Evolutionary conservation across 2,329 filamentous ascomycete genomes (phyloP).

Genomic region (Penicillium glabrum): DNA sequence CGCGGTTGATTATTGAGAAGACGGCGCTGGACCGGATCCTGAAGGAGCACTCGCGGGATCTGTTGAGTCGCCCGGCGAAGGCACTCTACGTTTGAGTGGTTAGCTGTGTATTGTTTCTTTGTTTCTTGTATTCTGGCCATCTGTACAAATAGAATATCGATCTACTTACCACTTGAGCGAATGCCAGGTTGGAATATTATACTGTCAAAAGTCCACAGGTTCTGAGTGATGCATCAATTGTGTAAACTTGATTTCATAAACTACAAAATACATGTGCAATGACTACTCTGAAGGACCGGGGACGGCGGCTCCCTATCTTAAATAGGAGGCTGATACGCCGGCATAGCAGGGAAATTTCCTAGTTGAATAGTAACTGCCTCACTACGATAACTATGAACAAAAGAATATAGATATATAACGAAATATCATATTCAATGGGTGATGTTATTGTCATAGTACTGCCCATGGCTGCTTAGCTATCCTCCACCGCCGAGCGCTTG

Average conservation of each 20-base stretch:
- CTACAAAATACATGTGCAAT: too few relatives aligned
- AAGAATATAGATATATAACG: background rate
- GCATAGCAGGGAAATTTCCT: background rate
- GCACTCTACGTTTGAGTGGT: slow-evolving; percentile 30
- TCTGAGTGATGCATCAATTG: background rate
- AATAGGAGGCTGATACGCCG: background rate
- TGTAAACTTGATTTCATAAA: too few relatives aligned
- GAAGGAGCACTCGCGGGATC: slow-evolving; percentile 57
- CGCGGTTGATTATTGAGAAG: slow-evolving; percentile 83
- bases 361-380: background rate
- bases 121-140: slow-evolving; percentile 18
- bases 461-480: background rate
- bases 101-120: slow-evolving; percentile 1
- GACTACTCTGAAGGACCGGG: too few relatives aligned
- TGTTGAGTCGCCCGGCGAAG: slow-evolving; percentile 34
- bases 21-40: slow-evolving; percentile 75
- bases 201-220: background rate
- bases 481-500: slow-evolving; percentile 19
- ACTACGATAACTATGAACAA: background rate
- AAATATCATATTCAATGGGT: background rate
- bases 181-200: background rate
- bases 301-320: too few relatives aligned
- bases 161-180: background rate
- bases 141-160: slow-evolving; percentile 36
- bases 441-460: background rate